phyloP scores from a whole-genome alignment of 163 green algal species.

The Trebouxia gelatinosa region DNA sequence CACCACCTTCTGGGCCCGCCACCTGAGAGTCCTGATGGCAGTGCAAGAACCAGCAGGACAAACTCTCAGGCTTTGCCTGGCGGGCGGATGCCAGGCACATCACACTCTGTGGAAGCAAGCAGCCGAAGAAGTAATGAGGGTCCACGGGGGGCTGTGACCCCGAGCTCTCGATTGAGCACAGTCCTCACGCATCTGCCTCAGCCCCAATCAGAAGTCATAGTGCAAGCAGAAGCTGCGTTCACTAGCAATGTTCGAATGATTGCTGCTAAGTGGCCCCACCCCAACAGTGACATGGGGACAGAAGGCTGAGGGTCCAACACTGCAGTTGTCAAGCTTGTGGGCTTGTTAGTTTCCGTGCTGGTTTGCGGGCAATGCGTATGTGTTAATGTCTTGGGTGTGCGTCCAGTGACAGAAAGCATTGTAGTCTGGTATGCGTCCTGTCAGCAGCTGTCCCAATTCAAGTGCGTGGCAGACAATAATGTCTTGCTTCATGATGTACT shows the following conservation, averaged over 20 bases:
- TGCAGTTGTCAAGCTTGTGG: not conserved
- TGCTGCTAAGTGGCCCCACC: not conserved
- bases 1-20: not conserved
- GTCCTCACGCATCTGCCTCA: not conserved
- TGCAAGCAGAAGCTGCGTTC: too few relatives aligned
- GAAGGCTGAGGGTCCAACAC: not conserved
- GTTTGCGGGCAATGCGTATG: not conserved
- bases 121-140: not conserved
- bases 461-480: not conserved
- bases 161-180: not conserved
- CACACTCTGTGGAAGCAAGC: not conserved
- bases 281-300: too few relatives aligned
- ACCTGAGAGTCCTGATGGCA: not conserved
- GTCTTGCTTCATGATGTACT: not conserved
- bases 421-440: not conserved
- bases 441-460: too few relatives aligned
- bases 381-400: not conserved
- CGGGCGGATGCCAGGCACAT: not conserved
- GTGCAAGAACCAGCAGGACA: constrained; percentile 1
- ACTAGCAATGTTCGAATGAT: too few relatives aligned
- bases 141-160: not conserved
- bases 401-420: not conserved
- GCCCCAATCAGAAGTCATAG: not conserved
- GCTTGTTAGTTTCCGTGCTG: not conserved
- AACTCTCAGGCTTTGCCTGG: not conserved